Conservation (phyloP, 345 rosid genomes). For the Cardamine chenopodiifolia region DNA sequence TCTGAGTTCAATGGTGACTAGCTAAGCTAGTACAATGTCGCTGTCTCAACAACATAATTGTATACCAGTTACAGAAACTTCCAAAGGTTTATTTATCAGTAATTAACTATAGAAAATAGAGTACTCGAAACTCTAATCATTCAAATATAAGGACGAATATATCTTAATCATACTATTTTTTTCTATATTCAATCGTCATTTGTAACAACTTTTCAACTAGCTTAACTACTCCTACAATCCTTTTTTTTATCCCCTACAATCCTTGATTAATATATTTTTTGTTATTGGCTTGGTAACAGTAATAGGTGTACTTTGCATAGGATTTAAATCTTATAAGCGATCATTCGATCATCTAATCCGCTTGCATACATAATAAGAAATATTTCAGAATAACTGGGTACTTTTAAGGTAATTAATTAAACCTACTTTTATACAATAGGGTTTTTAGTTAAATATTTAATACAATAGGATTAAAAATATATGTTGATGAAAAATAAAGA, state of each 20-base stretch:
- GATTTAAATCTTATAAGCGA: background rate
- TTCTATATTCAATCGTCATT: conserved; percentile 1
- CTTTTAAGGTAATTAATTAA: background rate
- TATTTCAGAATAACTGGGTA: background rate
- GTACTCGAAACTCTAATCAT: conserved; percentile 16
- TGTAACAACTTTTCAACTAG: conserved; percentile 18
- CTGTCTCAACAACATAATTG: conserved; percentile 30
- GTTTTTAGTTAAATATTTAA: background rate
- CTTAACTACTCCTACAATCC: conserved; percentile 28
- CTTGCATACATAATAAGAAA: background rate
- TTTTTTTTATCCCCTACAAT: background rate
- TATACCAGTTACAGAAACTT: conserved; percentile 30
- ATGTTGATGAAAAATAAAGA: background rate
- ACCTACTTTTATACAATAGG: background rate
- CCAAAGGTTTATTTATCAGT: conserved; percentile 27
- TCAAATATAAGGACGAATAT: conserved; percentile 28
- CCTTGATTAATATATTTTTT: background rate
- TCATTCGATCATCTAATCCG: background rate
- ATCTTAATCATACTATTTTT: conserved; percentile 18
- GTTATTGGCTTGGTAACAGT: conserved; percentile 20
- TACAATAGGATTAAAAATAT: background rate
- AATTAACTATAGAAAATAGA: conserved; percentile 1
- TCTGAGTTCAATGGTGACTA: conserved; percentile 3
- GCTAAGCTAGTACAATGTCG: conserved; percentile 39
- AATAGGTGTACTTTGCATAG: conserved; percentile 8